Evolutionary conservation across 257 asterid genomes (phyloP).

Genomic region (Nicotiana obtusifolia): DNA sequence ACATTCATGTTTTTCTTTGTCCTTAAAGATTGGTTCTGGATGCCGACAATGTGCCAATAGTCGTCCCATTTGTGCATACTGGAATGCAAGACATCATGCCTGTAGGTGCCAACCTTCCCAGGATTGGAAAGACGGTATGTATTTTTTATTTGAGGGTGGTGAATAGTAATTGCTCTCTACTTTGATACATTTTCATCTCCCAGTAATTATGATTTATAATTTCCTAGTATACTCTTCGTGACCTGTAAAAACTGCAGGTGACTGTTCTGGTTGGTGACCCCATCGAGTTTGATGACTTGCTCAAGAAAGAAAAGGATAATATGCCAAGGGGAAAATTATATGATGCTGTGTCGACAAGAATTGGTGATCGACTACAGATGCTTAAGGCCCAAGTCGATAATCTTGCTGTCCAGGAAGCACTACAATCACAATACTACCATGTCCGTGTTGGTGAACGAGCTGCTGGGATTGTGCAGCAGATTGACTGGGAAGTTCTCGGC

Average conservation of each 20-base stretch:
- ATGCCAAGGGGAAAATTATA: slow-evolving; percentile 58
- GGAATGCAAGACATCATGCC: slow-evolving; percentile 97
- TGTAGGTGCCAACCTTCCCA: slow-evolving; percentile 79
- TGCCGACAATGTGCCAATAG: slow-evolving; percentile 69
- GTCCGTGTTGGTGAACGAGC: slow-evolving; percentile 31
- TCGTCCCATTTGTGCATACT: slow-evolving; percentile 84
- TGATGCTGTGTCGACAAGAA: slow-evolving; percentile 65
- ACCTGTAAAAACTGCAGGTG: slow-evolving; percentile 45
- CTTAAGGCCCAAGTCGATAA: slow-evolving; percentile 66
- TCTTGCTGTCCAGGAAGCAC: slow-evolving; percentile 42
- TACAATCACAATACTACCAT: slow-evolving; percentile 24
- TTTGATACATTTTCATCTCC: not conserved
- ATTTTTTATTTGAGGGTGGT: not conserved
- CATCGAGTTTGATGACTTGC: slow-evolving; percentile 61
- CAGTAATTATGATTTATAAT: not conserved
- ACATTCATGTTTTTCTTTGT: not conserved
- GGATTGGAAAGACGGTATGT: slow-evolving; percentile 75
- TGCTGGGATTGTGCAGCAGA: slow-evolving; percentile 43
- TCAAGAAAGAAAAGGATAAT: slow-evolving; percentile 34
- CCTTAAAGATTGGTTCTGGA: slow-evolving; percentile 65
- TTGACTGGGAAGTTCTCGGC: slow-evolving; percentile 67
- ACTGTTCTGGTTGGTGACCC: slow-evolving; percentile 92
- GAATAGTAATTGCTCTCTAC: not conserved
- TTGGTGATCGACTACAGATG: slow-evolving; percentile 49
- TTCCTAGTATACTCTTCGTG: not conserved